Conservation (phyloP, 441 rosid genomes). For the Jatropha podagrica region DNA sequence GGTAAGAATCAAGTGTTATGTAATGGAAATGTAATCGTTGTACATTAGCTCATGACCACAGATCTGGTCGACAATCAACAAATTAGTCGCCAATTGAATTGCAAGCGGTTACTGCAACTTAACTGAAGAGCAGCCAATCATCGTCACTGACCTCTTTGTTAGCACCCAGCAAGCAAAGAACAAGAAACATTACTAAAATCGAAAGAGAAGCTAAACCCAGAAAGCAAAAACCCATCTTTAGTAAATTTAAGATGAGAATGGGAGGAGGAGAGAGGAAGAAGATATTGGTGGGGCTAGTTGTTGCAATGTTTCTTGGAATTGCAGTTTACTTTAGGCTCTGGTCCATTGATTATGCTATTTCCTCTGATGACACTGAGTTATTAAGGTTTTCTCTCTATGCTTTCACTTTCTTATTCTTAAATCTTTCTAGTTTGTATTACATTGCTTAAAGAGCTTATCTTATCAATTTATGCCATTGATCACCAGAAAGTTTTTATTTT, state of each 20-base stretch:
- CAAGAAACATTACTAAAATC: neutral
- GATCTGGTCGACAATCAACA: neutral
- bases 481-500: neutral
- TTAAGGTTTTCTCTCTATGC: conserved; percentile 47
- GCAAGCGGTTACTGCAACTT: neutral
- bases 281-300: conserved; percentile 47
- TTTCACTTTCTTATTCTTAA: neutral
- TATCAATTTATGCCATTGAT: neutral
- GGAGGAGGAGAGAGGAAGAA: conserved; percentile 52
- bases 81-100: neutral
- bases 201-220: neutral
- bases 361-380: conserved; percentile 68
- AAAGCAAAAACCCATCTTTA: neutral
- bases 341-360: conserved; percentile 74
- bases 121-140: neutral
- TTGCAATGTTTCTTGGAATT: conserved; percentile 68
- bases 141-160: neutral
- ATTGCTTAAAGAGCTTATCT: neutral
- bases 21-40: neutral
- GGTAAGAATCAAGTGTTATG: neutral
- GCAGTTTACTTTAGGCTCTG: conserved; percentile 84
- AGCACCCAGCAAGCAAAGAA: neutral
- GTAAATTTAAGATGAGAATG: conserved; percentile 25
- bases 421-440: neutral
- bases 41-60: neutral